Evolutionary conservation across 345 rosid genomes (phyloP).

Genomic region (Eucalyptus polybractea): DNA sequence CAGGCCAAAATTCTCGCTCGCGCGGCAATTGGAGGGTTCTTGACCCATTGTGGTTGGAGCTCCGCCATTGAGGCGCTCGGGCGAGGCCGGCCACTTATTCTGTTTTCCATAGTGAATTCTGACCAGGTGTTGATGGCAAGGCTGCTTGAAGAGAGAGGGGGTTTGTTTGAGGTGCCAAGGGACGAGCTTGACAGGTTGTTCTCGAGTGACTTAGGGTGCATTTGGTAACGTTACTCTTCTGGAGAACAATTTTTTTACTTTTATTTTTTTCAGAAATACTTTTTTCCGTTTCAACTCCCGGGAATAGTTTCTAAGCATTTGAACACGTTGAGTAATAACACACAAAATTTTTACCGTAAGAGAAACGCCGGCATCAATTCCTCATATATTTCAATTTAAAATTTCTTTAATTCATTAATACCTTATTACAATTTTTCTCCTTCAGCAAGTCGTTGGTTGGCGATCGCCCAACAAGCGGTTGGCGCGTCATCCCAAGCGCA

Average conservation of each 20-base stretch:
- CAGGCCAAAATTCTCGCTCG: not conserved
- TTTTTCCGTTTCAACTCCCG: accelerated
- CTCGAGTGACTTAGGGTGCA: not conserved
- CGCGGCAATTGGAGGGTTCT: constrained; percentile 4
- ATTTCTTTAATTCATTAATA: too few species aligned
- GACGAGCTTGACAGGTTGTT: not conserved
- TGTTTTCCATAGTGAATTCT: not conserved
- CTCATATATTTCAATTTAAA: too few species aligned
- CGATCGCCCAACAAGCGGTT: accelerated
- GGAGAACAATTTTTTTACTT: accelerated
- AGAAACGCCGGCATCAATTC: too few species aligned
- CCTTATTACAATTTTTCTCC: too few species aligned
- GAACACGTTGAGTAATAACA: too few species aligned
- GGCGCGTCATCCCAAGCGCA: accelerated
- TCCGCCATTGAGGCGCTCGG: constrained; percentile 2
- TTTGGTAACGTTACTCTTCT: accelerated
- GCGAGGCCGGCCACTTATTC: not conserved
- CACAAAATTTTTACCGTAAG: accelerated
- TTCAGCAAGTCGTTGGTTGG: accelerated
- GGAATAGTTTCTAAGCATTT: too few species aligned
- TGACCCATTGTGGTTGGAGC: constrained; percentile 11
- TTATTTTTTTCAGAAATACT: too few species aligned
- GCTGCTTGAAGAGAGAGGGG: not conserved
- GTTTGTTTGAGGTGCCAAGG: not conserved
- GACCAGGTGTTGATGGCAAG: constrained; percentile 4